These are phyloP conservation scores for Hypoxylon perforatum DNA, from an alignment of 495 filamentous ascomycete genomes.

Conservation along the genomic window DNA sequence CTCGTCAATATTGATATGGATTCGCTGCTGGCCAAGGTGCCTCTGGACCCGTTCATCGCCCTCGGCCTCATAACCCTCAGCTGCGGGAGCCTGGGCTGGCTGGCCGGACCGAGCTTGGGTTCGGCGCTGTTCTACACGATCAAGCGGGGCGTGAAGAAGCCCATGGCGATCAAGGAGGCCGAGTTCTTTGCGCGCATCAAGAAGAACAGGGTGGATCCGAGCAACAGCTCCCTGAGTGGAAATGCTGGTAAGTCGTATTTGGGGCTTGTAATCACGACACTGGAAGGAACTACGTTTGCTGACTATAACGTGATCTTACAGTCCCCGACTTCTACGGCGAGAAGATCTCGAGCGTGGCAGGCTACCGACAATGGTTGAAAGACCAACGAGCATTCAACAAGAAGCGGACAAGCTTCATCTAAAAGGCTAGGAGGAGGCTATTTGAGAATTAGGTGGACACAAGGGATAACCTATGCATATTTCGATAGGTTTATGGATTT, in stretches of 20 bases:
- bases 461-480: slow-evolving; percentile 7
- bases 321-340: slow-evolving; percentile 83
- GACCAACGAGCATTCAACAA: slow-evolving; percentile 97
- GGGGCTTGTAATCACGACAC: neutral
- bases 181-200: slow-evolving; percentile 91
- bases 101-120: slow-evolving; percentile 83
- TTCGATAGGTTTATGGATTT: slow-evolving; percentile 18
- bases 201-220: slow-evolving; percentile 88
- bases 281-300: slow-evolving; percentile 5
- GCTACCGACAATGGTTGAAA: slow-evolving; percentile 94
- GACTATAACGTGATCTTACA: slow-evolving; percentile 13
- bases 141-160: slow-evolving; percentile 70
- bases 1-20: slow-evolving; percentile 76
- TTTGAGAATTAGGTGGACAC: neutral
- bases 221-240: slow-evolving; percentile 59
- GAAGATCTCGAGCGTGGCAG: slow-evolving; percentile 92
- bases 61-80: slow-evolving; percentile 79
- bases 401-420: slow-evolving; percentile 76
- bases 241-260: slow-evolving; percentile 64
- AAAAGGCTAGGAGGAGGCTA: slow-evolving; percentile 15
- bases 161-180: slow-evolving; percentile 85
- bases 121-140: slow-evolving; percentile 76
- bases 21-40: slow-evolving; percentile 69
- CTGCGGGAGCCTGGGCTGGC: slow-evolving; percentile 82
- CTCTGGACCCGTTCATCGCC: slow-evolving; percentile 86